Evolutionary conservation across 805 yeast species (phyloP), one percentile per base, ranked within the genome.

Genomic region (Candida tibetensis): DNA sequence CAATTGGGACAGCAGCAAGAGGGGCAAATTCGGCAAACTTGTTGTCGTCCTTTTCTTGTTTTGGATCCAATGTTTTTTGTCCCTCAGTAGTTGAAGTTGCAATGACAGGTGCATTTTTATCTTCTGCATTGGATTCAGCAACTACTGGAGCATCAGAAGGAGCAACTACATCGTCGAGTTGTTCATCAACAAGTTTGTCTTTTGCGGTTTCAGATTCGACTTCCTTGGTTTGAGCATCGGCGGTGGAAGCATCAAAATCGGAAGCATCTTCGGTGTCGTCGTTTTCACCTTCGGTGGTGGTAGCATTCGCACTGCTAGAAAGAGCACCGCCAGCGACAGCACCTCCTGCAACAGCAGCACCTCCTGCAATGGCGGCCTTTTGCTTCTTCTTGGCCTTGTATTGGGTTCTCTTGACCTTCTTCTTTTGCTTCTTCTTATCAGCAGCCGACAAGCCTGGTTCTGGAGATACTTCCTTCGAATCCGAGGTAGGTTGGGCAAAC

Each of bases 391-490:
- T 68, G 35, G 65, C 66, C 55, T 60, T 67, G 55, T 67, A 62
- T 49, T 62, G 66, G 27, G 61, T 56, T 58, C 68, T 64, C 61
- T 66, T 67, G 36, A 67, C 69, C 53, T 67, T 68, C 54, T 66
- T 67, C 63, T 66, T 67, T 38, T 62, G 67, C 46, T 64, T 62
- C 58, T 66, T 63, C 54, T 51, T 62, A 40, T 62, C 67, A 44
- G 54, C 66, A n/a, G 66, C 52, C 18, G 57, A 26, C 32, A 60
- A 45, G 30, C 52, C 61, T 15, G 57, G 52, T 58, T 61, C 60
- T 21, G 65, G 58, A 47, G 65, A 69, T 10, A 60, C 83, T 37
- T 74, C 71, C 43, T 76, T 66, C 17, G 80, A 71, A 48, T 79
- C 74, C n/a, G n/a, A n/a, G 25, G 25, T 10, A 10, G 25, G 25